Conservation (phyloP, 2,329 filamentous ascomycete genomes). For the Alternaria sp. region DNA sequence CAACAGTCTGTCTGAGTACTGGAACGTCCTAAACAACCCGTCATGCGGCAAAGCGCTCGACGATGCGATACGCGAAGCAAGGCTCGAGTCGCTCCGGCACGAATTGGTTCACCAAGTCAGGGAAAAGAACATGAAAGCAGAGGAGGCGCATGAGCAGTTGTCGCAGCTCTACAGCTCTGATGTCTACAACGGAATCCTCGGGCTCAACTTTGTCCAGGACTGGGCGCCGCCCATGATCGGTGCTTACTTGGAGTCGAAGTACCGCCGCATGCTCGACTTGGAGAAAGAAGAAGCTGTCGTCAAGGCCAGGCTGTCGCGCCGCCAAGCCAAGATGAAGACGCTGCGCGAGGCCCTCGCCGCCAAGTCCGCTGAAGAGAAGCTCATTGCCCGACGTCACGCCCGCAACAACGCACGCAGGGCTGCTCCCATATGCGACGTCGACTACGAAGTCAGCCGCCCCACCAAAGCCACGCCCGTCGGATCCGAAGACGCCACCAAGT, state of each 20-base stretch:
- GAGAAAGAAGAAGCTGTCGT: slow-evolving; percentile 25
- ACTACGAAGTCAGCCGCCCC: background rate
- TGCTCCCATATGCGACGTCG: background rate
- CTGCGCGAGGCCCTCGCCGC: background rate
- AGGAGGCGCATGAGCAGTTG: slow-evolving; percentile 20
- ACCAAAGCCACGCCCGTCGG: background rate
- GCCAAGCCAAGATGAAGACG: slow-evolving; percentile 4
- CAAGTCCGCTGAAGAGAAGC: background rate
- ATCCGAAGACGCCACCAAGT: background rate
- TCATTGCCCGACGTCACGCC: background rate
- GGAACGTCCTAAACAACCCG: slow-evolving; percentile 33
- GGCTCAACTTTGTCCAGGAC: slow-evolving; percentile 28
- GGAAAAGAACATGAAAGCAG: slow-evolving; percentile 11
- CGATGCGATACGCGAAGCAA: slow-evolving; percentile 27
- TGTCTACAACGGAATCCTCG: slow-evolving; percentile 18
- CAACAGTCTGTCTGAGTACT: slow-evolving; percentile 26
- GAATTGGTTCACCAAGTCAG: slow-evolving; percentile 22
- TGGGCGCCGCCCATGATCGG: slow-evolving; percentile 36
- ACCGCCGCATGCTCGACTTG: slow-evolving; percentile 25
- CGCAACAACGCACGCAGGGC: background rate
- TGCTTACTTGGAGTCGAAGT: slow-evolving; percentile 35
- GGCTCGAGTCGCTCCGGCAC: slow-evolving; percentile 22
- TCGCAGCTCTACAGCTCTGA: slow-evolving; percentile 22
- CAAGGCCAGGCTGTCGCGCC: slow-evolving; percentile 8
- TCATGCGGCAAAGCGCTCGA: slow-evolving; percentile 33